A percentile compares a stretch with the other conserved stretches of the same genome.
Conservation (phyloP, 345 rosid species). For the Kernera saxatilis region DNA sequence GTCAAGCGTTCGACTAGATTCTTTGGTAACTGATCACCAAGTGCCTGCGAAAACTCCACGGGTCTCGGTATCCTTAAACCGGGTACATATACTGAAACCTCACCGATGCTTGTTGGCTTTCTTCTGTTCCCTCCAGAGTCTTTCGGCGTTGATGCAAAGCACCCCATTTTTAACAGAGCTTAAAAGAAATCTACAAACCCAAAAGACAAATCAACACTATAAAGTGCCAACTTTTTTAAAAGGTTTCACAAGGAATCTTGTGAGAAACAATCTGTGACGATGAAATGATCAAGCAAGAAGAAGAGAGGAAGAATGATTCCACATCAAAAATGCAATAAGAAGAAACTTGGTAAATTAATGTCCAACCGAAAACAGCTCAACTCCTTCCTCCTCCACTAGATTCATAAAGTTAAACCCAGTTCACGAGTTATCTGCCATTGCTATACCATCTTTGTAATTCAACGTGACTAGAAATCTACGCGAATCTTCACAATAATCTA, state of each 20-base stretch:
- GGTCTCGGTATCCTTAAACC: conserved; percentile 93
- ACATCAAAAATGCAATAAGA: conserved; percentile 23
- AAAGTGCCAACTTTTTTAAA: conserved; percentile 18
- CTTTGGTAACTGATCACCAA: conserved; percentile 68
- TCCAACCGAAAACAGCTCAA: conserved; percentile 53
- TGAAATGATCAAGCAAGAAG: conserved; percentile 27
- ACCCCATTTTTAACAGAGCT: conserved; percentile 62
- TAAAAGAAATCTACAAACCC: conserved; percentile 32
- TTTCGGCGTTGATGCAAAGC: conserved; percentile 79
- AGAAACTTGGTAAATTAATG: conserved; percentile 35
- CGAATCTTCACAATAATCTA: conserved; percentile 26
- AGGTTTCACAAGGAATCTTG: conserved; percentile 12
- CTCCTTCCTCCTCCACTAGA: conserved; percentile 36
- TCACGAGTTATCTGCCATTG: conserved; percentile 62
- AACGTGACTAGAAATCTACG: conserved; percentile 37
- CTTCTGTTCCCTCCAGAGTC: conserved; percentile 76
- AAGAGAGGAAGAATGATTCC: conserved; percentile 27
- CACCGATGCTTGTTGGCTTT: conserved; percentile 86
- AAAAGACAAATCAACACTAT: conserved; percentile 7
- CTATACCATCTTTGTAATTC: conserved; percentile 24
- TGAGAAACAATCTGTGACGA: conserved; percentile 14
- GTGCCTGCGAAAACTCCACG: conserved; percentile 67
- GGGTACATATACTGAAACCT: conserved; percentile 82
- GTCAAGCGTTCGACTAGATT: conserved; percentile 70
- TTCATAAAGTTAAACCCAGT: conserved; percentile 36